Evolutionary conservation across 208 protist species (phyloP).

Genomic region (Trypanosoma rangeli): DNA sequence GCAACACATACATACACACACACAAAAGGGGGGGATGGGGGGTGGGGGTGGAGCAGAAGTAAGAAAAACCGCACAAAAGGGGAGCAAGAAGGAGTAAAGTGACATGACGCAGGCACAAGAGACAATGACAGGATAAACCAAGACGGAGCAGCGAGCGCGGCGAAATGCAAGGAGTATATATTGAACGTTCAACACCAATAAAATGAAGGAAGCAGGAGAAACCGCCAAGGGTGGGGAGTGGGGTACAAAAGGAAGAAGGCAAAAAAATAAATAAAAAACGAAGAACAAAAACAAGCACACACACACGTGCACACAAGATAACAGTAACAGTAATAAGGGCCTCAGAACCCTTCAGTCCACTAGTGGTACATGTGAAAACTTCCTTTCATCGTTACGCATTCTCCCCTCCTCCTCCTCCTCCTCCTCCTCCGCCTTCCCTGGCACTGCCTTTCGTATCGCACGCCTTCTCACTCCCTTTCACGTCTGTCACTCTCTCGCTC

Average conservation of each 20-base stretch:
- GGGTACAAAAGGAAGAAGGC: too few relatives aligned
- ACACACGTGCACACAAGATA: background rate
- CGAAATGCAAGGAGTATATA: background rate
- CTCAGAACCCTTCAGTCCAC: too few relatives aligned
- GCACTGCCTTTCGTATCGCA: background rate
- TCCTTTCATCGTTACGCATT: conserved; percentile 3
- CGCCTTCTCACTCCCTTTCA: background rate
- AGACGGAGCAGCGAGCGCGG: background rate
- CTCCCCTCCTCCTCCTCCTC: conserved; percentile 2
- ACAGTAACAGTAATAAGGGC: background rate
- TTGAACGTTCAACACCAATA: background rate
- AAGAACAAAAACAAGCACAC: background rate
- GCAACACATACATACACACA: background rate
- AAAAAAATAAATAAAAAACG: background rate
- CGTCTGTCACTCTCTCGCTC: conserved; percentile 12
- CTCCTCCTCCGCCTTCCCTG: conserved; percentile 1
- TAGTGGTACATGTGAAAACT: background rate
- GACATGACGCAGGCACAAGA: background rate
- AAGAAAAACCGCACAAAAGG: background rate
- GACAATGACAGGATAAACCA: background rate
- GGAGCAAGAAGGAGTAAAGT: background rate
- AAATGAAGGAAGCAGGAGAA: background rate
- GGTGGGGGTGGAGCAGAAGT: background rate
- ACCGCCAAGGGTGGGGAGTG: background rate
- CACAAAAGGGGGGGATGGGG: conserved; percentile 2